Base-by-base conservation (phyloP, 2,329 filamentous ascomycete species). In the Ascochyta lentis region DNA sequence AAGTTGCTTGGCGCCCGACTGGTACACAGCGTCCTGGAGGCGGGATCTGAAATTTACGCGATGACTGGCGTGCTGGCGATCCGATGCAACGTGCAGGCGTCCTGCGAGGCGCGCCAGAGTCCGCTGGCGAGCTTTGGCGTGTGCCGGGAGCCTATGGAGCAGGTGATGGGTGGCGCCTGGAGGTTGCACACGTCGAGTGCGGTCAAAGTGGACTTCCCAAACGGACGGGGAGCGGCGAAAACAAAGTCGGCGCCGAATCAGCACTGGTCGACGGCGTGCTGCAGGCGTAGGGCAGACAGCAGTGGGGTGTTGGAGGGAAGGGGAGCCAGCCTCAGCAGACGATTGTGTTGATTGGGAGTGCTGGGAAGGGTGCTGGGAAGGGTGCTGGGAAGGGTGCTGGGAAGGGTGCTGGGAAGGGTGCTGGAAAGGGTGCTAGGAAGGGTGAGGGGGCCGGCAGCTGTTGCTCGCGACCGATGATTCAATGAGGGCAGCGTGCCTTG, bases 401-500 rank as follows among this genome's bases (percentile, higher is more conserved):
- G 53, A 51, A 54, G 54, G 44, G 52, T 50, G 53, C 19, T 19
- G 19, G 19, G 19, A 19, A 19, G 19, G 19, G 16, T 16, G 16
- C 16, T 16, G 16, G 16, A 16, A 16, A 16, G 16, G 16, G 16
- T 16, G 16, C 16, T 16, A 16, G 16, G 16, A 16, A 16, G 54
- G 44, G 52, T 50, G 53, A 48, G 57, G 58, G 29, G 61, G 54
- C 56, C 56, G 60, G 63, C 58, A 65, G 58, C 60, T 51, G 56
- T 57, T 54, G 57, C 58, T 63, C 46, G 63, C 52, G 59, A 56
- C 51, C 60, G 64, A 66, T 48, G 63, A 66, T 65, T 68, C 61
- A 62, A 66, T 59, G 54, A 59, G 61, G 60, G 65, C 53, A 56
- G 61, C 68, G 71, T 73, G 69, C 71, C 71, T 75, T 73, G 72